Conservation (phyloP, 192 early-diverging fungal genomes). For the Rhizophagus clarus region DNA sequence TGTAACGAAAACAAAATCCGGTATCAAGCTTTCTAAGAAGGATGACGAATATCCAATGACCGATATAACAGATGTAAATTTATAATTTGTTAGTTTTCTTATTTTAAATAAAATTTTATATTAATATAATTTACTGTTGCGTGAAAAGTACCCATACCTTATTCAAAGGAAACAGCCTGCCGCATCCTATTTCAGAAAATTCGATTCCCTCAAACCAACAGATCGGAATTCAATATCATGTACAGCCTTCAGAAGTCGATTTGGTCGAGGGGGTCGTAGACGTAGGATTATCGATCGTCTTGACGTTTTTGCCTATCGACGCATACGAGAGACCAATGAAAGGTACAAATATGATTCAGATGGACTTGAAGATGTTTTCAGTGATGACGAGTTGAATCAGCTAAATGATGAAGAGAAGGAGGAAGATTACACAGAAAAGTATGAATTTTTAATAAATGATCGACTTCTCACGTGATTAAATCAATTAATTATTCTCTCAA, state of each 20-base stretch:
- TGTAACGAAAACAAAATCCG: slow-evolving; percentile 64
- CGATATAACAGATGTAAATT: slow-evolving; percentile 5
- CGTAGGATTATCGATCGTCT: slow-evolving; percentile 63
- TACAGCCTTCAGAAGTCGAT: slow-evolving; percentile 54
- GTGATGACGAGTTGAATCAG: slow-evolving; percentile 16
- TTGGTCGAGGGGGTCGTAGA: slow-evolving; percentile 80
- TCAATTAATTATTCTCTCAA: not conserved
- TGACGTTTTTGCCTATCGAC: not conserved
- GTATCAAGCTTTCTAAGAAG: slow-evolving; percentile 48
- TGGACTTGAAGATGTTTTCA: slow-evolving; percentile 22
- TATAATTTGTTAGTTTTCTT: not conserved
- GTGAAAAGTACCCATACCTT: not conserved
- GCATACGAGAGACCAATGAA: not conserved
- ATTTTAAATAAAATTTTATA: not conserved
- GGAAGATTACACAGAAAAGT: not conserved
- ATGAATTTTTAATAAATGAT: not conserved
- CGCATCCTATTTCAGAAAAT: not conserved
- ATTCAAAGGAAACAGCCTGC: not conserved
- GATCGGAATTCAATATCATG: too few relatives aligned
- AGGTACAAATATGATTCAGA: slow-evolving; percentile 25
- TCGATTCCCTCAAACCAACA: not conserved
- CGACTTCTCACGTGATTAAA: not conserved
- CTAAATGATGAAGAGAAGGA: not conserved
- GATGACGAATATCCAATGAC: slow-evolving; percentile 36
- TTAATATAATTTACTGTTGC: not conserved